Conservation (phyloP, 192 early-diverging fungal genomes). For the Backusella morwellensis region DNA sequence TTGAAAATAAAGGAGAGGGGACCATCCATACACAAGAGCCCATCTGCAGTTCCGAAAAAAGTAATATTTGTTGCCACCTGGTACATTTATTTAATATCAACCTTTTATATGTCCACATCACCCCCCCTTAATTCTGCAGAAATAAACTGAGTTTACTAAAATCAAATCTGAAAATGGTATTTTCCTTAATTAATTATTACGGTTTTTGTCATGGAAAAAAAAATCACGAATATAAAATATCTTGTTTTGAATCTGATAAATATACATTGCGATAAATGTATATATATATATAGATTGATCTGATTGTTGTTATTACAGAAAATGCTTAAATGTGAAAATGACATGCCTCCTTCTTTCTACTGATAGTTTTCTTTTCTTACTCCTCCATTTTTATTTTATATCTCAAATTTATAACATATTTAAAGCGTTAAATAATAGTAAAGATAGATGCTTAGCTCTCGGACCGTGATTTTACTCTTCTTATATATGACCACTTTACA, state of each 20-base stretch:
- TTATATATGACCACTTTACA: too few species aligned
- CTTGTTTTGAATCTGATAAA: too few species aligned
- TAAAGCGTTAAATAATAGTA: too few species aligned
- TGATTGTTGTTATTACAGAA: background rate
- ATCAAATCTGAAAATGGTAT: background rate
- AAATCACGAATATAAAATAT: too few species aligned
- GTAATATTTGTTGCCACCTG: slow-evolving; percentile 9
- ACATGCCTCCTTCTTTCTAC: too few species aligned
- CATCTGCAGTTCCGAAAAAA: background rate
- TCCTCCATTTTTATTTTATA: too few species aligned
- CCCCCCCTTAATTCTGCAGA: background rate
- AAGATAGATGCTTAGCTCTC: too few species aligned
- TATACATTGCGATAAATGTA: background rate
- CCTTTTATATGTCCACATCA: background rate
- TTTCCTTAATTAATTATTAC: too few species aligned
- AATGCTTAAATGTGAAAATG: background rate
- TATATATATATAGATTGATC: background rate
- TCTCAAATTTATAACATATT: too few species aligned
- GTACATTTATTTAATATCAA: background rate
- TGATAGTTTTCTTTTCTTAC: too few species aligned
- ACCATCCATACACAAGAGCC: background rate
- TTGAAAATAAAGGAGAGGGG: background rate
- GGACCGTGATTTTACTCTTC: too few species aligned
- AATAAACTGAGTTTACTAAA: background rate
- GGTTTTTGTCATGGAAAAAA: too few species aligned